Base-by-base conservation (phyloP, 805 yeast genomes). In the Cyberlindnera suaveolens region DNA sequence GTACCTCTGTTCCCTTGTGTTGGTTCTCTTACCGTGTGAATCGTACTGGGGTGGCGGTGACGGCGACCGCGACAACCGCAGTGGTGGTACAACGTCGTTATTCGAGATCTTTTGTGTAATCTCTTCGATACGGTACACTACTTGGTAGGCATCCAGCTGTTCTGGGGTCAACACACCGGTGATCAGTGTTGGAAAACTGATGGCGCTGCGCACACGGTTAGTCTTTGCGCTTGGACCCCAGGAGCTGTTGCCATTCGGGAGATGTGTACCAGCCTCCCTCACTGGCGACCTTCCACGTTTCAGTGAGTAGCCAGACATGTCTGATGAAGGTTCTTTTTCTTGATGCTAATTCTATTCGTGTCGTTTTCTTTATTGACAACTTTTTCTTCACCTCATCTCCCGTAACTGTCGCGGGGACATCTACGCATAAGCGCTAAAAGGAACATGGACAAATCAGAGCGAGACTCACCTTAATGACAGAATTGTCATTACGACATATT, bases 21-120 rank as follows among this genome's bases (percentile, higher is more conserved):
- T 93, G 9, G 78, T 79, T 56, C 98, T 80, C 58, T 79, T 82
- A 36, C 99, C 99, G 18, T 68, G 64, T 27, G 71, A 62, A 64
- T 93, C 98, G 63, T 93, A 93, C 44, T 76, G 77, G 1, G 99
- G 99, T 2, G 96, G 89, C 0, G 98, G 98, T 2, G 96, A 86
- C 0, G 90, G 88, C 2, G 95, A 86, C 31, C 74, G 71, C 47
- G 78, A 64, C 47, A 54, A 54, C 50, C 65, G 70, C 41, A 65
- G 66, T 0, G 76, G 72, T 1, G 82, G 82, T 0, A 64, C 59
- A 14, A 75, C 64, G 31, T 72, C 74, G 41, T 75, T 65, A n/a
- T 74, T 62, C 14, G 72, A 62, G 34, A 91, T 63, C 45, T 76
- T 68, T 30, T 74, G 71, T 1, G 89, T 74, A 43, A 91, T 80